Evolutionary conservation across 2,329 filamentous ascomycete genomes (phyloP), one percentile per base, ranked within the genome.

Genomic region (Epichloe gansuensis): DNA sequence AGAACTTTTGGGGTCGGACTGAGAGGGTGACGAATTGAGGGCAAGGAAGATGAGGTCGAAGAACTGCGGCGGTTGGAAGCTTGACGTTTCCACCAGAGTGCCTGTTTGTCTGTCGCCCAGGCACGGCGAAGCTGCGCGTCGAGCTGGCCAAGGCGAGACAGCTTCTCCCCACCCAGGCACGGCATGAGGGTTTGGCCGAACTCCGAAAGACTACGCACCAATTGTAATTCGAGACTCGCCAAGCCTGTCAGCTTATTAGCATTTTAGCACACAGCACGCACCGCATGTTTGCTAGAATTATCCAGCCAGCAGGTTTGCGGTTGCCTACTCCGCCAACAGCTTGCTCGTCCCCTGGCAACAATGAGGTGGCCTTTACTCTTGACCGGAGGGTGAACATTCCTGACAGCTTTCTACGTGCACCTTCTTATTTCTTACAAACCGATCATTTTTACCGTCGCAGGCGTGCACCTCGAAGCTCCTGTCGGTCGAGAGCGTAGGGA

Each of bases 101-200:
- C 50, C 56, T 56, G 50, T 59, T 56, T 58, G 51, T 59, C 58
- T 57, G 59, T 56, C 58, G 59, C 60, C 62, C 60, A 68, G 66
- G 66, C 66, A 68, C 64, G 56, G 59, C 61, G 59, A 60, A 67
- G 65, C 66, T 68, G 65, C 66, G 66, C 66, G 66, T 68, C 65
- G 58, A 67, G 65, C 64, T 67, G 56, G 53, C 56, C 48, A 52
- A 45, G 53, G 51, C 47, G 50, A 44, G 43, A 41, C 21, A 50
- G 9, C 31, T 39, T 44, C 23, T 43, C 12, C 39, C 53, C 35
- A 35, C 9, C 23, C 6, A 23, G 21, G 5, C n/a, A 43, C 64
- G 64, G 65, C 54, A 21, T 31, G 56, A 58, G 2, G 54, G 50
- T 62, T 67, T 58, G 37, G 59, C 66, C 66, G 65, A 35, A 9